These are phyloP conservation scores for Cyberlindnera maritima DNA, from an alignment of 805 yeast species.

Conservation along the genomic window DNA sequence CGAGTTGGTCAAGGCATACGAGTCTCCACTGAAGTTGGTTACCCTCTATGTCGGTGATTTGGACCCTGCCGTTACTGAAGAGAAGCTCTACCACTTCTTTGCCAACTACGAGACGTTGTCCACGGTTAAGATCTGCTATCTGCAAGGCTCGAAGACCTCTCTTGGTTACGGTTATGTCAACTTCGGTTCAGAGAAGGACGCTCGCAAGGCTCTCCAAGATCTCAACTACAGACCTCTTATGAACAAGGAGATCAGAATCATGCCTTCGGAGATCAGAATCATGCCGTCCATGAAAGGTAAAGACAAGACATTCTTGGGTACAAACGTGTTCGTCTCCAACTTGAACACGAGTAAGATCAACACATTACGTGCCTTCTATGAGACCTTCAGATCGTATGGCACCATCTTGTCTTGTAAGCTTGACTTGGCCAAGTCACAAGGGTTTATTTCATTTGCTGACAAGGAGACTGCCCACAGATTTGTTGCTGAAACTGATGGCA, in stretches of 20 bases:
- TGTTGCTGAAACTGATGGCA: slow-evolving; percentile 31
- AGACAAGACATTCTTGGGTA: slow-evolving; percentile 38
- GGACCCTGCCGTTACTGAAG: slow-evolving; percentile 47
- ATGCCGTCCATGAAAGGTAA: slow-evolving; percentile 48
- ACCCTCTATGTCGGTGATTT: slow-evolving; percentile 62
- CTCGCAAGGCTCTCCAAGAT: slow-evolving; percentile 52
- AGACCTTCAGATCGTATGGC: slow-evolving; percentile 46
- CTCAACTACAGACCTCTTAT: slow-evolving; percentile 47
- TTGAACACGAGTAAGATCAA: slow-evolving; percentile 29
- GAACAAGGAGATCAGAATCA: slow-evolving; percentile 48
- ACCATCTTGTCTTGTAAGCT: slow-evolving; percentile 42
- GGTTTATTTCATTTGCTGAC: slow-evolving; percentile 38
- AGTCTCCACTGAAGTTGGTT: slow-evolving; percentile 11
- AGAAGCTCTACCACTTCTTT: slow-evolving; percentile 43
- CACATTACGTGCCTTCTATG: slow-evolving; percentile 46
- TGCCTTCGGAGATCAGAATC: too few species aligned
- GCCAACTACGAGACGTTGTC: slow-evolving; percentile 41
- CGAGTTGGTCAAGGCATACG: slow-evolving; percentile 18
- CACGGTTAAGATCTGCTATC: slow-evolving; percentile 60
- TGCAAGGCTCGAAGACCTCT: slow-evolving; percentile 50
- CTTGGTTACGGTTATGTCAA: slow-evolving; percentile 76
- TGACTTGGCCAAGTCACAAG: slow-evolving; percentile 36
- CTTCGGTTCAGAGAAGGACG: slow-evolving; percentile 48
- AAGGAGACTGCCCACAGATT: slow-evolving; percentile 34
- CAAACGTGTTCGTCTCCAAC: slow-evolving; percentile 49